A percentile compares a stretch with the other conserved stretches of the same genome.
phyloP scores from a whole-genome alignment of 1,139 yeast genomes.

The Kazachstania sp. region DNA sequence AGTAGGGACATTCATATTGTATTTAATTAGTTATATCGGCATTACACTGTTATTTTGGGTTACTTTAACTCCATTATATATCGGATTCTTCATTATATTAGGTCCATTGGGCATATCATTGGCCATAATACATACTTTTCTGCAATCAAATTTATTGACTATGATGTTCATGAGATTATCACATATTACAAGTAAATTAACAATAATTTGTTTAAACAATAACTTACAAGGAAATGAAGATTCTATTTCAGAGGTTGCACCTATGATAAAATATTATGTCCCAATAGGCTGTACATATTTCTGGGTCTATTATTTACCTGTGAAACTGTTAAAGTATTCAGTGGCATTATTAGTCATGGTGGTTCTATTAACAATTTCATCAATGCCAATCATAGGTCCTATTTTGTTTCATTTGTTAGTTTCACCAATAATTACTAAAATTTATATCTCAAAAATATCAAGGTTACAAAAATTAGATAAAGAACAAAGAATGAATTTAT shows the following conservation, averaged over 20 bases:
- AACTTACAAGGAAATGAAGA: slow-evolving; percentile 10
- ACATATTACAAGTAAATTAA: slow-evolving; percentile 17
- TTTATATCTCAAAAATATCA: slow-evolving; percentile 20
- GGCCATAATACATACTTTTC: slow-evolving; percentile 24
- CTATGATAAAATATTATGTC: slow-evolving; percentile 23
- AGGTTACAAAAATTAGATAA: slow-evolving; percentile 21
- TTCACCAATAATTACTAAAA: slow-evolving; percentile 24
- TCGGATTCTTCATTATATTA: slow-evolving; percentile 22
- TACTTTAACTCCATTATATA: slow-evolving; percentile 27
- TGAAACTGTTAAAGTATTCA: slow-evolving; percentile 19
- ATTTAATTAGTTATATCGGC: slow-evolving; percentile 15
- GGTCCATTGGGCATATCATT: slow-evolving; percentile 27
- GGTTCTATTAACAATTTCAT: slow-evolving; percentile 16
- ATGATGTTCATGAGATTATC: slow-evolving; percentile 27
- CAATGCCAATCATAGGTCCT: slow-evolving; percentile 28
- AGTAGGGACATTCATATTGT: slow-evolving; percentile 13
- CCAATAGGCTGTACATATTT: slow-evolving; percentile 22
- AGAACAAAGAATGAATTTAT: slow-evolving; percentile 17
- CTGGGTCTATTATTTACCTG: slow-evolving; percentile 26
- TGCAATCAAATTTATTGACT: slow-evolving; percentile 27
- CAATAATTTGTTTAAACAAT: slow-evolving; percentile 11
- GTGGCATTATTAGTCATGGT: slow-evolving; percentile 11
- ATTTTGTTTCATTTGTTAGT: slow-evolving; percentile 18
- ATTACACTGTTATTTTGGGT: slow-evolving; percentile 23
- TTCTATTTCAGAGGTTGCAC: not conserved